These are phyloP conservation scores for Styphnolobium japonicum DNA, from an alignment of 306 rosid genomes.

Conservation along the genomic window DNA sequence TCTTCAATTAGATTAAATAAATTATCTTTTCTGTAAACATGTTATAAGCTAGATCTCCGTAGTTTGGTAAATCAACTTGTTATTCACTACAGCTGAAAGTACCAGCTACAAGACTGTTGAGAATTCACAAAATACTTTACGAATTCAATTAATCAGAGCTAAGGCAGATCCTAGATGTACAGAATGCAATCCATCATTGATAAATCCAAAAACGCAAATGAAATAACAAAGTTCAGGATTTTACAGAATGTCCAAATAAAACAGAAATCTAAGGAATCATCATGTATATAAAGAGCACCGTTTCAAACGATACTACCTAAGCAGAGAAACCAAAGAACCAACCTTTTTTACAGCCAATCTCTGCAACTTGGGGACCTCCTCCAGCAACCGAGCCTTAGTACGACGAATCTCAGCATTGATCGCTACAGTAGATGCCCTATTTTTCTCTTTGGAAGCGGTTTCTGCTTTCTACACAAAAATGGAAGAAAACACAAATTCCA, in stretches of 20 bases:
- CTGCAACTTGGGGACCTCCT: slow-evolving; percentile 97
- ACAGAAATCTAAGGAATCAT: not conserved
- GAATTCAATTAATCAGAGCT: no score
- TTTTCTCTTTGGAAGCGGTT: slow-evolving; percentile 80
- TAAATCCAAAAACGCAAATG: not conserved
- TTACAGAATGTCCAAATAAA: not conserved
- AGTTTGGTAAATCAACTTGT: not conserved
- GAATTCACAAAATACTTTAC: no score
- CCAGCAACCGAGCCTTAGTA: slow-evolving; percentile 81
- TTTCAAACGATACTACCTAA: not conserved
- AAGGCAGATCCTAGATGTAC: no score
- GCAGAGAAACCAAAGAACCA: not conserved
- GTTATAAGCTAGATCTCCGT: not conserved
- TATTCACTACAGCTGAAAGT: not conserved
- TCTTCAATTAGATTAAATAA: slow-evolving; percentile 2
- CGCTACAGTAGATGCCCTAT: slow-evolving; percentile 84
- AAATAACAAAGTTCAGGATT: no score
- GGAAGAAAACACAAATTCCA: not conserved
- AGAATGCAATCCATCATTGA: no score
- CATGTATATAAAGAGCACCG: not conserved
- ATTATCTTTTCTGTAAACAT: not conserved
- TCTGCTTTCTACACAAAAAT: slow-evolving; percentile 83
- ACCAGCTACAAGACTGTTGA: not conserved
- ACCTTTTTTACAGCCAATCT: slow-evolving; percentile 90
- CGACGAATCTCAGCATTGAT: slow-evolving; percentile 99